Evolutionary conservation across 2,329 filamentous ascomycete species (phyloP), one percentile per base, ranked within the genome.

Genomic region (Penicillium crustosum): DNA sequence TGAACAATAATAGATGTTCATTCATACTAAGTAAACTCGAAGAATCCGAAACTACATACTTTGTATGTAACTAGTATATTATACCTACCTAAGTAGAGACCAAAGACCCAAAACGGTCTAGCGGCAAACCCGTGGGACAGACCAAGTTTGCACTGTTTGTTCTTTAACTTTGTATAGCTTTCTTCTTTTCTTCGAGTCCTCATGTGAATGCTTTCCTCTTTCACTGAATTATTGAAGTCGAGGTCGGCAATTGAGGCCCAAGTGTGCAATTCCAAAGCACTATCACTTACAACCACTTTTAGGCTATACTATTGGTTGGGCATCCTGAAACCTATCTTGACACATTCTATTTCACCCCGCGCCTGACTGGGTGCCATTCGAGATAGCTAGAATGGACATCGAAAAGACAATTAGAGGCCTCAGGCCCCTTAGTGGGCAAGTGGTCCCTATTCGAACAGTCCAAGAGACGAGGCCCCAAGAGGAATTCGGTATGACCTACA

Each of bases 361-460:
- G 49, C 39, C 10, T 29, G 27, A 17, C 17, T 21, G n/a, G 19
- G 23, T 38, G 19, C 21, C 36, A 42, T 36, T 42, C 27, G 35
- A 31, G 27, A 27, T 38, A 27, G 31, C 36, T n/a, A 43, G 36
- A 38, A 73, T 70, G 71, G 61, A 68, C 23, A 49, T 63, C 5
- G 53, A 62, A 43, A 56, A 65, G 35, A 55, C 61, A 8, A 41
- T 77, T 33, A 62, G 63, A 25, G 59, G 49, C 29, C 59, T 77
- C 19, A 50, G 61, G 47, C 73, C 75, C 45, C 61, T 75, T 8
- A 35, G 58, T 6, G 76, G 76, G 33, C 45, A 68, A n/a, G 67
- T 79, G 33, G 58, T 72, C 35, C 72, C 77, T 15, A 68, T 80
- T 47, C 75, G 72, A 57, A 79, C 78, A 0, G 68, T 80, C 9